Evolutionary conservation across 495 filamentous ascomycete genomes (phyloP).

Genomic region (Annulohypoxylon moriforme): DNA sequence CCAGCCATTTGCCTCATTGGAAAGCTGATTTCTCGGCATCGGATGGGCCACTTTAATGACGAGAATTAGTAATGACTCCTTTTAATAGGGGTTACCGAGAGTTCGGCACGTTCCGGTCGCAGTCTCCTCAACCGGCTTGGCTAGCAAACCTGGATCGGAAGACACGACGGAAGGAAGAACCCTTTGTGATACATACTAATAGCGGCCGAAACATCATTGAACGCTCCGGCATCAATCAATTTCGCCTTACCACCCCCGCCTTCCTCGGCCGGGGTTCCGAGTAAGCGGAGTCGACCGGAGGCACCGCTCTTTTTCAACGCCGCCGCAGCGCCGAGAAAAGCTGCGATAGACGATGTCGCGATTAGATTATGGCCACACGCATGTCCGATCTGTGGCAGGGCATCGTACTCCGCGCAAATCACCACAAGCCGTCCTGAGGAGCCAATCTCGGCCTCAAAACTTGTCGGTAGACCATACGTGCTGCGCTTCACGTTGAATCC

Average conservation of each 20-base stretch:
- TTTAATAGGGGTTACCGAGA: background rate
- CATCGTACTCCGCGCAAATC: constrained; percentile 70
- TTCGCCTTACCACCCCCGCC: constrained; percentile 63
- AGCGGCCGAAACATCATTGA: constrained; percentile 56
- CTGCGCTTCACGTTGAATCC: constrained; percentile 60
- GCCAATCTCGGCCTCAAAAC: constrained; percentile 64
- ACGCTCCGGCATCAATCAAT: constrained; percentile 63
- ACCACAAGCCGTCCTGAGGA: constrained; percentile 62
- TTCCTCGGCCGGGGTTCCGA: constrained; percentile 79
- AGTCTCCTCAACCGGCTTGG: background rate
- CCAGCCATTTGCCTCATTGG: constrained; percentile 21
- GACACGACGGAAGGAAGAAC: background rate
- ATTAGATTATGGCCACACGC: constrained; percentile 75
- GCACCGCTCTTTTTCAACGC: constrained; percentile 58
- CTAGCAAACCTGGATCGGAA: background rate
- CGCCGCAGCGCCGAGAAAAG: constrained; percentile 66
- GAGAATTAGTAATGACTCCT: background rate
- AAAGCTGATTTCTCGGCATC: constrained; percentile 50
- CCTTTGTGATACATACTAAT: constrained; percentile 46
- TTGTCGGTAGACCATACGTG: constrained; percentile 63
- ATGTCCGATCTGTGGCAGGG: constrained; percentile 59
- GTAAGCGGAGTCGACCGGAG: constrained; percentile 66
- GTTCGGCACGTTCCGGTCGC: background rate
- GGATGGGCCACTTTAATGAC: constrained; percentile 59
- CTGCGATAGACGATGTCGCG: constrained; percentile 68